phyloP scores from a whole-genome alignment of 768 basidiomycete genomes.

The Cystofilobasidium ferigula region DNA sequence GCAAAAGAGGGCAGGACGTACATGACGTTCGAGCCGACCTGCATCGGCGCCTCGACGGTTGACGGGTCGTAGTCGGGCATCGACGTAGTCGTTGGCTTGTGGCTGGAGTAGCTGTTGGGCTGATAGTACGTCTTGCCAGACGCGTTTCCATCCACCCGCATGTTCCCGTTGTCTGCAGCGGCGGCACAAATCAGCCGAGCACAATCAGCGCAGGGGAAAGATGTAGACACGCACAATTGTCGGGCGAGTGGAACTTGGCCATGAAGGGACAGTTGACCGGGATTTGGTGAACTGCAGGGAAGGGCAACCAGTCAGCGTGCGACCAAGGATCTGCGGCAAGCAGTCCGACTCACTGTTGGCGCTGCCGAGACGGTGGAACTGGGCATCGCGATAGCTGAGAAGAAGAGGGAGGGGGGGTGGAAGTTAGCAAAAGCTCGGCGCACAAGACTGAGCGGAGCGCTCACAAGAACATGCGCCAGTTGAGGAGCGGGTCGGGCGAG shows the following conservation, averaged over 20 bases:
- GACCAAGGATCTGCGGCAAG: no score
- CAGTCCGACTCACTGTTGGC: no score
- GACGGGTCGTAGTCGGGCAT: background rate
- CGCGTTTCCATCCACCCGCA: conserved; percentile 34
- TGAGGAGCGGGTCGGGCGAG: conserved; percentile 34
- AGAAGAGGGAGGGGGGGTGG: background rate
- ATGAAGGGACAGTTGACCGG: conserved; percentile 28
- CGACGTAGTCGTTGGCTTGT: background rate
- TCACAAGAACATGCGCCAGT: conserved; percentile 35
- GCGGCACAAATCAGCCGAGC: no score
- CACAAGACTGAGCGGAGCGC: background rate
- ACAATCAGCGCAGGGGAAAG: no score
- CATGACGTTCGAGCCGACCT: conserved; percentile 33
- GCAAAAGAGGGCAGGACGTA: no score
- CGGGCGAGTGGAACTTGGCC: conserved; percentile 34
- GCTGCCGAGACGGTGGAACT: conserved; percentile 31
- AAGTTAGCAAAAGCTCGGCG: background rate
- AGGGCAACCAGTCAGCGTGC: no score
- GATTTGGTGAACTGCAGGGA: conserved; percentile 37
- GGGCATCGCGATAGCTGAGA: conserved; percentile 34
- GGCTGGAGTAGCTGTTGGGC: conserved; percentile 18
- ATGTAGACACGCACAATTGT: conserved; percentile 28
- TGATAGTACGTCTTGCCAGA: conserved; percentile 31
- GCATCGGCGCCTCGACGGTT: conserved; percentile 31
- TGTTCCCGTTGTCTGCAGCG: conserved; percentile 28